Base-by-base conservation (phyloP, 192 early-diverging fungal genomes). In the Coemansia sp. region DNA sequence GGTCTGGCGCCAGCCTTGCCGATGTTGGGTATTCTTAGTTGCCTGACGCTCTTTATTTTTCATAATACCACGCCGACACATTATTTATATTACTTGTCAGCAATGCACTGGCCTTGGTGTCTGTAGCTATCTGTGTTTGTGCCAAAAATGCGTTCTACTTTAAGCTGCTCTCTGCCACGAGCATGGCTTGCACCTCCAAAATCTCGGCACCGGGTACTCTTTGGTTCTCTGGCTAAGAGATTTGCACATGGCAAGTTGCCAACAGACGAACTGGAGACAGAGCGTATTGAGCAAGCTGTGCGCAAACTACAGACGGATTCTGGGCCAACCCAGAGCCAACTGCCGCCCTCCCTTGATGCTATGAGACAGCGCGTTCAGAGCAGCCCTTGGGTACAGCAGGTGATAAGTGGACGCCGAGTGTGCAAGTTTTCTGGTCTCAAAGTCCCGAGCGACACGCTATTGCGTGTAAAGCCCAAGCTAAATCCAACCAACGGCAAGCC, bases 341-440 rank as follows among this genome's bases (percentile, higher is more conserved):
- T 53, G 0, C 30, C 29, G 2, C 41, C 60, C 0, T 25, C 11
- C 3, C 32, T 45, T 0, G 51, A 32, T 1, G 31, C 39, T 8
- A 34, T 71, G 10, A 61, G 68, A 5, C 57, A 63, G 31, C 53
- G 52, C 5, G 53, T 26, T 5, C 65, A 68, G 31, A 57, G 65
- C 71, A 75, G 60, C 39, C 39, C 53, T 0, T 60, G 46, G 46
- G 51, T 64, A 0, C 60, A 64, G 37, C 71, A 75, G 21, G 4
- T 68, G 19, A 53, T 38, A 4, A 64, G 71, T 53, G 71, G 71
- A 5, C 2, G 10, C 7, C 56, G 71, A 7, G 17, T 30, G 19
- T 55, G 53, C 58, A 41, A 25, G 8, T 68, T 68, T 37, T 46
- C 61, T 5, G 38, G 34, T 8, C 58, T 51, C 3, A 19, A 19